Evolutionary conservation across 164 flowering plant species (phyloP).

Genomic region (Euptelea pleiosperma): DNA sequence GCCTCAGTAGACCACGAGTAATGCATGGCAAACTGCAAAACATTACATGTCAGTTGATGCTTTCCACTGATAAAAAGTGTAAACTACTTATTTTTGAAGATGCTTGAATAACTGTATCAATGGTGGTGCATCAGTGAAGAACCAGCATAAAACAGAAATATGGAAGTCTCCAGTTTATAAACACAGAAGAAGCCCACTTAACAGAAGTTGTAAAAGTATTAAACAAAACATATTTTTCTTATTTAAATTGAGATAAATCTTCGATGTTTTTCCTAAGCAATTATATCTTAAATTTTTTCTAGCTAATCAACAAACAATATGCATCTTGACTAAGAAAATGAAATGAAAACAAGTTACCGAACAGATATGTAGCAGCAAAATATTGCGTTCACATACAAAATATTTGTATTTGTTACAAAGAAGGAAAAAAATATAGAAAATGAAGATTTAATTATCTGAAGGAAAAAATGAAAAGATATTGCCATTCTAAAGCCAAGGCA

Average conservation of each 20-base stretch:
- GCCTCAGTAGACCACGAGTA: conserved; percentile 97
- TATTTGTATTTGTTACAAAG: too few relatives aligned
- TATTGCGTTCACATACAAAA: too few relatives aligned
- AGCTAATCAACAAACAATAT: too few relatives aligned
- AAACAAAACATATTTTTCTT: neutral
- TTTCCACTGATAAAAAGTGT: neutral
- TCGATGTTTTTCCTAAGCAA: too few relatives aligned
- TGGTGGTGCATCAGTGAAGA: neutral
- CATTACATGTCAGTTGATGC: neutral
- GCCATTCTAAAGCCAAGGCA: too few relatives aligned
- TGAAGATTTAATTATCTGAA: too few relatives aligned
- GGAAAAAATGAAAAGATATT: too few relatives aligned
- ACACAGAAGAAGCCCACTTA: neutral
- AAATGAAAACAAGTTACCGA: too few relatives aligned
- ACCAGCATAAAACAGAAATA: neutral
- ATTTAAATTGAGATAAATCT: too few relatives aligned
- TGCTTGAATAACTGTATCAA: neutral
- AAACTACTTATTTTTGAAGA: neutral
- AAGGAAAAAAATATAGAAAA: too few relatives aligned
- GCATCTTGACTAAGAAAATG: too few relatives aligned
- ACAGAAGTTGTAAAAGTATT: neutral
- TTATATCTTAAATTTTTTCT: too few relatives aligned
- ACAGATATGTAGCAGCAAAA: neutral
- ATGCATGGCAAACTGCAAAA: conserved; percentile 91
- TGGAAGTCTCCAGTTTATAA: neutral